A percentile compares a stretch with the other conserved stretches of the same genome.
Conservation (phyloP, 208 protist species). For the Leptomonas pyrrhocoris region DNA sequence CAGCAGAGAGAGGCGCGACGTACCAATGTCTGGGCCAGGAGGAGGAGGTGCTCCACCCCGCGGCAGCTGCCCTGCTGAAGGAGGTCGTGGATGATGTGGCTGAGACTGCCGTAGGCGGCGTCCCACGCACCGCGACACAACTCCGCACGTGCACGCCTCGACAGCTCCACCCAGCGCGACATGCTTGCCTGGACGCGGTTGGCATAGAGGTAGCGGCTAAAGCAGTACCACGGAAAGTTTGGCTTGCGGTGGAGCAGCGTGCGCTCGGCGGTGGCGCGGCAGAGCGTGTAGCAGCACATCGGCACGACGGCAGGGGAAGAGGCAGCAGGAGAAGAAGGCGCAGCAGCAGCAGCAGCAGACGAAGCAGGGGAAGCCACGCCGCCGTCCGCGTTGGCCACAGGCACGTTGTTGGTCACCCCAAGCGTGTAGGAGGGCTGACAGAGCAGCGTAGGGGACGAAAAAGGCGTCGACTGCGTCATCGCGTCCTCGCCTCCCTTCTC, state of each 20-base stretch:
- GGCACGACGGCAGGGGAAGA: background rate
- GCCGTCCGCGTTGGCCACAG: background rate
- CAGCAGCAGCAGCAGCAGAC: background rate
- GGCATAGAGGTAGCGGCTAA: conserved; percentile 31
- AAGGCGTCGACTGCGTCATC: background rate
- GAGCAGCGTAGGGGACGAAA: conserved; percentile 1
- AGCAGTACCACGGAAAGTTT: conserved; percentile 24
- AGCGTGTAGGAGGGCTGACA: conserved; percentile 8
- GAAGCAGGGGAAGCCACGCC: background rate
- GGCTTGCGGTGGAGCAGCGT: conserved; percentile 13
- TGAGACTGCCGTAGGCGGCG: conserved; percentile 25
- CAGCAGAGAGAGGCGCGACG: conserved; percentile 29
- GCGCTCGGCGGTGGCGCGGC: conserved; percentile 30
- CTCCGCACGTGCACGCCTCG: conserved; percentile 11
- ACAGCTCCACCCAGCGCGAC: conserved; percentile 11
- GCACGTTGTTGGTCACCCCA: conserved; percentile 7
- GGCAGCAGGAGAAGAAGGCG: background rate
- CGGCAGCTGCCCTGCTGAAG: conserved; percentile 36
- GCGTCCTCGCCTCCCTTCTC: background rate
- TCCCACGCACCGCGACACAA: conserved; percentile 29
- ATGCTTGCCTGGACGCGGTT: conserved; percentile 38
- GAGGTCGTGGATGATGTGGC: conserved; percentile 31
- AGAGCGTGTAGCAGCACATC: conserved; percentile 18
- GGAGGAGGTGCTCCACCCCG: conserved; percentile 24
- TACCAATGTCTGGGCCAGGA: conserved; percentile 27